phyloP scores from a whole-genome alignment of 345 rosid species.

The Hibiscus mutabilis region DNA sequence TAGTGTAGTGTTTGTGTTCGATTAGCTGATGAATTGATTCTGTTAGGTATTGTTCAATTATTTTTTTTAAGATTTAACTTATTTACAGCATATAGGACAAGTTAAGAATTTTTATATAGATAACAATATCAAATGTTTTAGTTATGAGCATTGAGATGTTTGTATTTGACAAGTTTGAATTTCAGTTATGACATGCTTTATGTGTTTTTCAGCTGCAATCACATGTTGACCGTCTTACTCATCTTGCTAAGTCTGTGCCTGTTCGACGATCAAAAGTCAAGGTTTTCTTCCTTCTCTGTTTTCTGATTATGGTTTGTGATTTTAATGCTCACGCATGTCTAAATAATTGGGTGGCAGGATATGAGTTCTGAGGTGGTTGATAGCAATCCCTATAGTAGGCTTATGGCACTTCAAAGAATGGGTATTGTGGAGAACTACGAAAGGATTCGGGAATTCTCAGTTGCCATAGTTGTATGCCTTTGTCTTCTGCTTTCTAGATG shows the following conservation, averaged over 20 bases:
- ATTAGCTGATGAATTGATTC: background rate
- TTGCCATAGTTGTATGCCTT: constrained; percentile 87
- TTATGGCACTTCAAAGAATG: constrained; percentile 99
- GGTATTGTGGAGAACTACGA: constrained; percentile 91
- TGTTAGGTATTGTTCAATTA: background rate
- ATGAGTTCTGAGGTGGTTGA: constrained; percentile 95
- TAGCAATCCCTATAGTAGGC: constrained; percentile 96
- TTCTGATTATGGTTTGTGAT: background rate
- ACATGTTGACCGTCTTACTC: constrained; percentile 38
- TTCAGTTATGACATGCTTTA: background rate
- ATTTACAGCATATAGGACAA: background rate
- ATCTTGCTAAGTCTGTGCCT: constrained; percentile 39
- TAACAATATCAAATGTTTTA: background rate
- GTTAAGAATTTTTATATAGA: background rate
- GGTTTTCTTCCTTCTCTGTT: background rate
- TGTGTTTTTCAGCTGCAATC: constrained; percentile 3
- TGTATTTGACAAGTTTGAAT: background rate
- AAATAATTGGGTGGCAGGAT: constrained; percentile 46
- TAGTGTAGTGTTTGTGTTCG: background rate
- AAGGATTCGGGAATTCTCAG: constrained; percentile 78
- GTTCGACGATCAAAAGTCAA: constrained; percentile 5
- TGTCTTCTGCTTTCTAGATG: constrained; percentile 20
- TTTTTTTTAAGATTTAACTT: background rate
- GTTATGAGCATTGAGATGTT: background rate
- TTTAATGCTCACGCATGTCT: constrained; percentile 1